phyloP scores from a whole-genome alignment of 2,329 filamentous ascomycete species.

The Talaromyces sp. region DNA sequence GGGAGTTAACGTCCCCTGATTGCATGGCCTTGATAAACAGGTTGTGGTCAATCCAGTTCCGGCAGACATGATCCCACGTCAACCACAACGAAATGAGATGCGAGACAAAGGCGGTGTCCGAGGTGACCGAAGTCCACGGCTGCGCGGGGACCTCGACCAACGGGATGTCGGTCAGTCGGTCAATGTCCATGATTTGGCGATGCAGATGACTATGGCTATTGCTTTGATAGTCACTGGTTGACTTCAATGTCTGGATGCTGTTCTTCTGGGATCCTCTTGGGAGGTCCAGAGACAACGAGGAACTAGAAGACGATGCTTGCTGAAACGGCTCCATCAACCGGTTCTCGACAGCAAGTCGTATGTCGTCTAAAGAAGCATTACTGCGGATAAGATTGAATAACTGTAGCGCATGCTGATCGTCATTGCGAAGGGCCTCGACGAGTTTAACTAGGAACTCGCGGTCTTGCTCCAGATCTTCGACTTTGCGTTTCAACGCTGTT shows the following conservation, averaged over 20 bases:
- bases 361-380: conserved; percentile 20
- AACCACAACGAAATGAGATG: conserved; percentile 29
- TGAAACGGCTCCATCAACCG: background rate
- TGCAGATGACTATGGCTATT: background rate
- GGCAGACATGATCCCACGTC: conserved; percentile 25
- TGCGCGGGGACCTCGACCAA: conserved; percentile 15
- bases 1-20: conserved; percentile 17
- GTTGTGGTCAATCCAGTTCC: conserved; percentile 25
- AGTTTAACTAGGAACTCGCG: conserved; percentile 5
- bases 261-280: background rate
- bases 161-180: conserved; percentile 13
- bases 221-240: background rate
- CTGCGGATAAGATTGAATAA: conserved; percentile 19
- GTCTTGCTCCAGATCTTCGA: conserved; percentile 10
- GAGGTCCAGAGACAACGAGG: background rate
- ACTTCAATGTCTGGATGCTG: background rate
- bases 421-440: conserved; percentile 7
- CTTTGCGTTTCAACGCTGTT: conserved; percentile 10
- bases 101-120: conserved; percentile 24
- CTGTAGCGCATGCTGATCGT: conserved; percentile 11
- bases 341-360: conserved; percentile 12
- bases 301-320: background rate
- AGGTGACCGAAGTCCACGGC: conserved; percentile 28
- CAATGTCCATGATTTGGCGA: conserved; percentile 12
- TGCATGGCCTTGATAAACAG: conserved; percentile 26